Evolutionary conservation across 331 rosid species (phyloP), one percentile per base, ranked within the genome.

Genomic region (Cydonia oblonga): DNA sequence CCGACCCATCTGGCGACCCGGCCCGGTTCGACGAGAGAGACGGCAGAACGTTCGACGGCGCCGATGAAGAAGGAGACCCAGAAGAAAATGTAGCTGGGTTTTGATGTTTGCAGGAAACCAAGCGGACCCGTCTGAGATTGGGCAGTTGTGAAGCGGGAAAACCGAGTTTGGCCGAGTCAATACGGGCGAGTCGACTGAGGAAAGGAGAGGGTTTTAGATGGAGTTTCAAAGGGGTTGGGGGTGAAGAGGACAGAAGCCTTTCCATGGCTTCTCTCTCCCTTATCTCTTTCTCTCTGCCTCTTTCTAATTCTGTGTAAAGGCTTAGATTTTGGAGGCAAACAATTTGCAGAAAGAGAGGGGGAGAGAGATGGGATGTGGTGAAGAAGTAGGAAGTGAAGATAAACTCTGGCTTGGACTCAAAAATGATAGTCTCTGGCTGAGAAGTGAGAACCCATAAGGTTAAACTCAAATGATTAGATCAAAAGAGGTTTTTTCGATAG

Each of bases 191-290:
- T 46, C 71, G 86, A 71, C 33, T 80, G 25, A 78, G 76, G 69
- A 75, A 53, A 24, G 83, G 24, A 9, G 75, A 70, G 59, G 78
- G 65, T 23, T 75, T 83, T n/a, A 78, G 81, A 75, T 60, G 62
- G 59, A 82, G 11, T 62, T 80, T 82, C 67, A 85, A 75, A 71
- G 85, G 77, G 68, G 84, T 62, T 2, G 84, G 61, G 59, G 92
- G 79, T 72, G 98, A 77, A 53, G 87, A 86, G 24, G 84, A 92
- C 30, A 92, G 83, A 84, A 92, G 96, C 91, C 96, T 84, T 76
- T 92, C 98, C 98, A 90, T 92, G 87, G 85, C 88, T 71, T 88
- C 85, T 56, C 76, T 76, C 38, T 76, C 75, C 65, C 66, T 60
- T 20, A 54, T 16, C 65, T 23, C 38, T 28, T 19, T 11, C 78